Base-by-base conservation (phyloP, 2,329 filamentous ascomycete species). In the Polychaeton citri region DNA sequence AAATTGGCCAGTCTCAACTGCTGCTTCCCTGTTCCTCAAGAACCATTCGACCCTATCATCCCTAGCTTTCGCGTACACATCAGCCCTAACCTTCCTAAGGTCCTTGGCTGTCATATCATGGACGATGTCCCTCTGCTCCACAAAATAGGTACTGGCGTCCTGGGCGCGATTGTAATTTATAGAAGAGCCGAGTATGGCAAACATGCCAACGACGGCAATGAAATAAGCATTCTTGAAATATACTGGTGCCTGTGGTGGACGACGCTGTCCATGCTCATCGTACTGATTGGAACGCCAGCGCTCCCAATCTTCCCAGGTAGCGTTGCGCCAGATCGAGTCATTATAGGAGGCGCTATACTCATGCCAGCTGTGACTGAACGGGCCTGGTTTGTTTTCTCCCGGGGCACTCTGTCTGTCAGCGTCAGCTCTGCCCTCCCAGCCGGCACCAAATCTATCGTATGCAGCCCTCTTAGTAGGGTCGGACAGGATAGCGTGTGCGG, bases 291-390 rank as follows among this genome's bases (percentile, higher is more conserved):
- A 52, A 57, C 82, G 72, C 78, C 81, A 93, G 33, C 68, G 68
- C 59, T 93, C 83, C 85, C 86, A 93, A 54, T 98, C 90, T 56
- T 98, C 90, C 90, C 90, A 98, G 0, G 90, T 96, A 1, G 85
- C 90, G 56, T 96, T 96, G 47, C 65, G 57, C 50, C 66, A 72
- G 33, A 78, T 72, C 2, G 69, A 55, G 53, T 66, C 38, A 50
- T 63, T 49, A 51, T 63, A 45, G 30, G 31, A 20, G 13, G 37
- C 42, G 7, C 24, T 15, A 15, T 28, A 15, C 24, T 28, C 24
- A 7, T 28, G 24, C 49, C 49, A 54, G 41, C 43, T 50, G n/a
- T 48, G 48, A 13, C 43, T 53, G 41, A 58, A 59, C 2, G 55
- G 52, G 3, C 55, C 54, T 3, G 48, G 41, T 0, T 21, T 28